Evolutionary conservation across 2,329 filamentous ascomycete species (phyloP), one percentile per base, ranked within the genome.

Genomic region (Lachnellula occidentalis): DNA sequence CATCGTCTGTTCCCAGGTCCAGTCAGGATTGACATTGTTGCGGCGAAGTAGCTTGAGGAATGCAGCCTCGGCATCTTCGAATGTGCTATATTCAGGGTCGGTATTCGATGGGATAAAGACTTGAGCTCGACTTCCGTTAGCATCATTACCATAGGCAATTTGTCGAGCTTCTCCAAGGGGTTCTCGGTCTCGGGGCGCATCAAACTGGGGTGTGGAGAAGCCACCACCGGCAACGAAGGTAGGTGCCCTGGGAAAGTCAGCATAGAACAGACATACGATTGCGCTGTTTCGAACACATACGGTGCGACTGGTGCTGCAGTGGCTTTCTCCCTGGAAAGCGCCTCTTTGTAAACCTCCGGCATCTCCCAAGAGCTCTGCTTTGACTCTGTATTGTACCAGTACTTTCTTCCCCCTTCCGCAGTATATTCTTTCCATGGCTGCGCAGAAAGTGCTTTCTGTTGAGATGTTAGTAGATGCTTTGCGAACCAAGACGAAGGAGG

Each of bases 341-440:
- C 88, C 64, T 80, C 79, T 68, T 88, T 90, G 73, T 92, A 92
- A 59, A 76, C 83, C 53, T 90, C 88, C 53, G 94, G 94, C 80
- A 96, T 92, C 67, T 92, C 87, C 94, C 94, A 99, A 34, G 88
- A 90, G 70, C 91, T 97, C 74, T 91, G 82, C 73, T 92, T 92
- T 45, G 89, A 92, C 72, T 95, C 87, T 34, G 86, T 88, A 71
- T 99, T 94, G 72, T 92, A 92, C 88, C 91, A 99, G 73, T 99
- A 99, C 69, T 92, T 90, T 65, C 86, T 85, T 46, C 92, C 94
- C 60, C 90, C 88, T 58, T 91, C 85, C 21, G 89, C 86, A 24
- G 87, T 90, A 68, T 95, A 94, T 72, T 96, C 90, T 67, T 92
- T 94, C 91, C 92, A 99, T 60, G 89, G 88, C 64, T 94, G 88